Evolutionary conservation across 2,329 filamentous ascomycete genomes (phyloP).

Genomic region (Phaeoacremonium minimum): DNA sequence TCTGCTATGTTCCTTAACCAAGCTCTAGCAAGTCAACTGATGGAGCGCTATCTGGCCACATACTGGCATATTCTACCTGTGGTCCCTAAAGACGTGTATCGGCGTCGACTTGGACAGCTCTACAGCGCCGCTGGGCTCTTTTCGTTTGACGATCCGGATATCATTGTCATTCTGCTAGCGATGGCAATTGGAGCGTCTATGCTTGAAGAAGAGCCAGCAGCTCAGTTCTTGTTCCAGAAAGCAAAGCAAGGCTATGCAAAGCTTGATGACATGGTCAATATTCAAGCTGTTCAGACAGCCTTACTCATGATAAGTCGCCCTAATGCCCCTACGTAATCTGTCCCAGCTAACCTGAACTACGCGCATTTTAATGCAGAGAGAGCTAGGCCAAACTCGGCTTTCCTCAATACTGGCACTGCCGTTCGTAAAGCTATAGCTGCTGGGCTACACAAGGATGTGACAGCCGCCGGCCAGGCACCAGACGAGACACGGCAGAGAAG

Average conservation of each 20-base stretch:
- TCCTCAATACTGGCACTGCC: constrained; percentile 32
- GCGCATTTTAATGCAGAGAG: constrained; percentile 37
- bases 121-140: constrained; percentile 23
- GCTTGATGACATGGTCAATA: constrained; percentile 37
- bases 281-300: constrained; percentile 35
- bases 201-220: constrained; percentile 30
- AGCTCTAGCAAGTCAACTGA: constrained; percentile 27
- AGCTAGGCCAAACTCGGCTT: constrained; percentile 35
- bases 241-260: constrained; percentile 29
- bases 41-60: constrained; percentile 33
- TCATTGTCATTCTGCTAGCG: constrained; percentile 29
- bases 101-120: constrained; percentile 25
- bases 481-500: constrained; percentile 29
- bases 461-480: constrained; percentile 20
- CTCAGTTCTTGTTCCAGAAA: constrained; percentile 35
- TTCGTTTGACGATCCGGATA: constrained; percentile 26
- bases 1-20: constrained; percentile 30
- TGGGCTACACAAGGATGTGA: constrained; percentile 36
- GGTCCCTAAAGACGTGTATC: constrained; percentile 25
- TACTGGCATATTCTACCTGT: constrained; percentile 32
- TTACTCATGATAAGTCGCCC: constrained; percentile 36
- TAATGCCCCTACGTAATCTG: not conserved
- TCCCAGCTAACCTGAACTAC: constrained; percentile 18
- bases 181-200: constrained; percentile 31
- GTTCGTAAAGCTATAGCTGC: constrained; percentile 35